Evolutionary conservation across 306 rosid species (phyloP), one percentile per base, ranked within the genome.

Genomic region (Myrica gale): DNA sequence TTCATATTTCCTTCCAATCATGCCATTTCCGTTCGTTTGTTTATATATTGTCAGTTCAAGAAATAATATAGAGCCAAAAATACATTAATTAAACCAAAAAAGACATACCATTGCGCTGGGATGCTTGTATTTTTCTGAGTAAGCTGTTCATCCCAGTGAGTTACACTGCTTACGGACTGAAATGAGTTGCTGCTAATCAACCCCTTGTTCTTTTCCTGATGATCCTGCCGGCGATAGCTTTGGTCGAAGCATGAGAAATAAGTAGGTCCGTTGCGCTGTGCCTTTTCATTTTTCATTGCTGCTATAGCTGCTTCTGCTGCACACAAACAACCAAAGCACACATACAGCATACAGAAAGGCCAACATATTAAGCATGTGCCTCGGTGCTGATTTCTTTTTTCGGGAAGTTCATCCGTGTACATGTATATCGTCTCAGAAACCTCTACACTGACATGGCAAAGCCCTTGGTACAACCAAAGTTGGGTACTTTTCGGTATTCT

Each of bases 241-340:
- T 54, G 68, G 37, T 72, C 56, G 20, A 60, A 21, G 42, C 72
- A 8, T 45, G 79, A 73, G 43, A 46, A 57, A 60, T 61, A 55
- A 48, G 87, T 37, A 46, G 73, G 53, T 63, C 39, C 42, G 9
- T 71, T 72, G 44, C 42, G 73, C 11, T 60, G 67, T 10, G 53
- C 78, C 80, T 58, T 46, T 2, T 70, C 19, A 10, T 75, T 82
- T 75, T 48, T 74, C 81, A 57, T 78, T 51, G 75, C 84, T 61
- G 81, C 87, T 82, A 74, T 26, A 54, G 75, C 73, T 26, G 78
- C 78, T 70, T 48, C 79, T 82, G 75, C 72, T 45, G 32, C 32
- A 53, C 68, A 67, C 21, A 1, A 11, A 39, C 44, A n/a, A 48
- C 52, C 15, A 9, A 13, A 6, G 11, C 69, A 37, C 47, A 7